These are phyloP conservation scores for Fibroporia radiculosa DNA, from an alignment of 768 basidiomycete species.

Conservation along the genomic window DNA sequence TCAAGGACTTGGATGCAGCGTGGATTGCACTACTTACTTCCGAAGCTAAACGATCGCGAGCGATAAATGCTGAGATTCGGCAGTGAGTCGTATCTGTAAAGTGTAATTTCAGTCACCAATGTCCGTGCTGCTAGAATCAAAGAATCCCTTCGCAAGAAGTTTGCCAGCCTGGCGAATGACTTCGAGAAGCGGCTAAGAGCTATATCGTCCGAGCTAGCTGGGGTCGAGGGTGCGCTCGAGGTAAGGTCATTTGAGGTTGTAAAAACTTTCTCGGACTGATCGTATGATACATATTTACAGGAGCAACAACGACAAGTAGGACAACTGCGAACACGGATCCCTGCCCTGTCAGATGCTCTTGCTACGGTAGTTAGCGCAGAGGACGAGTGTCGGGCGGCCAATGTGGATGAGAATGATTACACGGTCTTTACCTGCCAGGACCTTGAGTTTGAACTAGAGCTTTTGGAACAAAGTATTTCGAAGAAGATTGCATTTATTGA, in stretches of 20 bases:
- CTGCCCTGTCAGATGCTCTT: constrained; percentile 52
- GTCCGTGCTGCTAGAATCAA: constrained; percentile 52
- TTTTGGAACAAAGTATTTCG: constrained; percentile 70
- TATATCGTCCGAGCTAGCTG: constrained; percentile 66
- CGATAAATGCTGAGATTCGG: constrained; percentile 86
- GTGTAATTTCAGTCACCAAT: not conserved
- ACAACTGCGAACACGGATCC: constrained; percentile 59
- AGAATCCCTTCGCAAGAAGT: constrained; percentile 67
- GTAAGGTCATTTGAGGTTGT: constrained; percentile 26
- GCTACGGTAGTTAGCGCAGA: constrained; percentile 54
- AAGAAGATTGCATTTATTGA: constrained; percentile 96
- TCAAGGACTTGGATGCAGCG: constrained; percentile 63
- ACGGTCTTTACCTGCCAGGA: constrained; percentile 87
- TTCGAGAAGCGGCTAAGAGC: constrained; percentile 61
- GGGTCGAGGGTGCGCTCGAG: constrained; percentile 71
- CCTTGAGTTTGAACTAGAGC: constrained; percentile 80
- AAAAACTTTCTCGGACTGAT: not conserved
- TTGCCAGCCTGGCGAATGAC: constrained; percentile 69
- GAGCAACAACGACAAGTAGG: constrained; percentile 66
- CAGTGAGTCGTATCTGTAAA: constrained; percentile 42
- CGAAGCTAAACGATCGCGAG: constrained; percentile 70
- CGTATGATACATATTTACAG: constrained; percentile 26
- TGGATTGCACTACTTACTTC: constrained; percentile 69
- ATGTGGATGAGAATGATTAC: constrained; percentile 96
- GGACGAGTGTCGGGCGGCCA: constrained; percentile 72